A percentile compares a stretch with the other conserved stretches of the same genome.
These are phyloP conservation scores for Calonectria pauciramosa DNA, from an alignment of 2,329 filamentous ascomycete genomes.

Conservation along the genomic window DNA sequence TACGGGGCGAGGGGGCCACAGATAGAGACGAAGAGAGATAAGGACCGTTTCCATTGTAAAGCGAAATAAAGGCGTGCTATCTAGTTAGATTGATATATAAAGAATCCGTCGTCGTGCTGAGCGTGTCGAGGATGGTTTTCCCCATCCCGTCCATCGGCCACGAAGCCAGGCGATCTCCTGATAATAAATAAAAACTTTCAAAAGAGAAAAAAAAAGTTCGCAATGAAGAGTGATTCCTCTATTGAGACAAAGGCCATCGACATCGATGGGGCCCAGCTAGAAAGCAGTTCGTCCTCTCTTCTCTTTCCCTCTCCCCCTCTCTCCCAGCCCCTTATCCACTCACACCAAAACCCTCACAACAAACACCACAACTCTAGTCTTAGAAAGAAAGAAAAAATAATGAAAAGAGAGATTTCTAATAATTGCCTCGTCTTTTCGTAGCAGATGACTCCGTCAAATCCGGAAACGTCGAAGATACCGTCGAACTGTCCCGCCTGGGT, in stretches of 20 bases:
- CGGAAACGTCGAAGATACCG: slow-evolving; percentile 14
- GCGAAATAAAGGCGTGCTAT: not conserved
- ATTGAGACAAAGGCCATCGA: slow-evolving; percentile 15
- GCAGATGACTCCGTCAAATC: slow-evolving; percentile 26
- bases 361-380: not conserved
- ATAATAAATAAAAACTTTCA: not conserved
- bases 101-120: not conserved
- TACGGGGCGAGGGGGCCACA: not conserved
- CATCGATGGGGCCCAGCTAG: slow-evolving; percentile 9
- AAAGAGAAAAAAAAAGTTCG: not conserved
- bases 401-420: not conserved
- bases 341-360: not conserved
- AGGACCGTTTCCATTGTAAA: not conserved
- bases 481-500: slow-evolving; percentile 24
- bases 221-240: slow-evolving; percentile 21
- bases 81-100: slow-evolving; percentile 2
- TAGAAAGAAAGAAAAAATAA: not conserved
- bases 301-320: not conserved
- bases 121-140: not conserved
- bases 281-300: slow-evolving; percentile 19
- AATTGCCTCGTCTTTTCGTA: not conserved
- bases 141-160: not conserved
- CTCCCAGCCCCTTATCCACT: not conserved
- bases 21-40: slow-evolving; percentile 13
- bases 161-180: not conserved